phyloP scores from a whole-genome alignment of 148 eudicot genomes.

The Heliamphora exappendiculata region DNA sequence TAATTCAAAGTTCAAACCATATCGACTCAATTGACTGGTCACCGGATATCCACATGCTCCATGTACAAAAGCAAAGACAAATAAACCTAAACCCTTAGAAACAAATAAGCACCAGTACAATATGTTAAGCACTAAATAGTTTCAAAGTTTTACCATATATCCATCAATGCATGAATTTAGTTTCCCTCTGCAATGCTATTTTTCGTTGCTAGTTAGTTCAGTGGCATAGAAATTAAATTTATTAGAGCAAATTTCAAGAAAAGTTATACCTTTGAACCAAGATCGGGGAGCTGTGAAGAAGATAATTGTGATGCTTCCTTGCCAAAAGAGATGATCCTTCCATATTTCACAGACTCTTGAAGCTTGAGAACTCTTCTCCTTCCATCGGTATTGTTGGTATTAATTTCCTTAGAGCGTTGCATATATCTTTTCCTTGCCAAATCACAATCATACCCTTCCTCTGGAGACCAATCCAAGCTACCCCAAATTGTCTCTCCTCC shows the following conservation, averaged over 20 bases:
- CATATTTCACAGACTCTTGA: constrained; percentile 34
- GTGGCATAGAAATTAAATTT: not conserved
- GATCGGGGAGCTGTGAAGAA: constrained; percentile 36
- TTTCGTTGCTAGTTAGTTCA: not conserved
- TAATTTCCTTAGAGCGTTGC: constrained; percentile 14
- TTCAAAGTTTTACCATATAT: not conserved
- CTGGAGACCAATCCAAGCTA: constrained; percentile 57
- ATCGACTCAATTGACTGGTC: not conserved
- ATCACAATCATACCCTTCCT: constrained; percentile 41
- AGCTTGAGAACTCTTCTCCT: constrained; percentile 16
- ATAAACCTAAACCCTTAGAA: not conserved
- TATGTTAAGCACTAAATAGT: not conserved
- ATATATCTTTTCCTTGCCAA: constrained; percentile 16
- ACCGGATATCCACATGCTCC: not conserved
- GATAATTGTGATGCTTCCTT: constrained; percentile 37
- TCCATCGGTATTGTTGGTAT: constrained; percentile 24
- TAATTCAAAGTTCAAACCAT: too few species aligned
- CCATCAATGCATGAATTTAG: not conserved
- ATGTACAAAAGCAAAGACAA: not conserved
- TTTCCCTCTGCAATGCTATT: not conserved
- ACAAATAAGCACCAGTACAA: not conserved
- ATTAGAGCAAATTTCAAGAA: not conserved
- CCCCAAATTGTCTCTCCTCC: constrained; percentile 75
- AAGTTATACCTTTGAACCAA: constrained; percentile 30
- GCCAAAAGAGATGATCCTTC: constrained; percentile 57